Base-by-base conservation (phyloP, 345 rosid genomes). In the Eucalyptus curtisii region DNA sequence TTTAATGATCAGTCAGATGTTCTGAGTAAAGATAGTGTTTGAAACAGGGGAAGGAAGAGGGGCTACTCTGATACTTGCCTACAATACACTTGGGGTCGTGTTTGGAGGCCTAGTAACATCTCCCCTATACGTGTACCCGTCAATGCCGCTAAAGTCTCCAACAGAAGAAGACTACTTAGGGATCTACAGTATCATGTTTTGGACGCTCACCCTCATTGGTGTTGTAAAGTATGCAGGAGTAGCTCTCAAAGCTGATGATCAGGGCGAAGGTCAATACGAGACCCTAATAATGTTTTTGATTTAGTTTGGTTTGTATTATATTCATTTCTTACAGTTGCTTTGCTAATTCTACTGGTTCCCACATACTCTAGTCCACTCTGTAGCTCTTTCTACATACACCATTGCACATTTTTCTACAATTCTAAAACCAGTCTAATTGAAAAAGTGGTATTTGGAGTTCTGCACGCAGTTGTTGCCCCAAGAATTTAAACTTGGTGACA, bases 61-160 rank as follows among this genome's bases (percentile, higher is more conserved):
- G 94, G 91, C 86, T 86, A 89, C 87, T 85, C 49, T 93, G 88
- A 30, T 91, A 13, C 91, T 93, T 64, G 95, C 95, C 16, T 94
- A 94, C 91, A 93, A 89, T 93, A 95, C 96, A 49, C 89, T 95
- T 7, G 97, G 96, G 88, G 95, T 95, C 13, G 97, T 95, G 24
- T 95, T 95, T 90, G 96, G 97, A 79, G 96, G 96, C n/a, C 93
- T 95, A 20, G 98, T 95, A 30, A 95, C 96, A 40, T 95, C 96
- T 13, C 96, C 98, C 13, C 85, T 93, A 4, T 95, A 95, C 55
- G 96, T 95, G 24, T 95, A 95, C 50, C 96, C 96, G 14, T 95
- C 95, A 61, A 94, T 95, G 95, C 95, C 90, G 3, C 88, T 95
- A 86, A 93, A 87, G 48, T 93, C 95, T 87, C 95, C 96, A 5